Base-by-base conservation (phyloP, 768 basidiomycete species). In the Lentinula raphanica region DNA sequence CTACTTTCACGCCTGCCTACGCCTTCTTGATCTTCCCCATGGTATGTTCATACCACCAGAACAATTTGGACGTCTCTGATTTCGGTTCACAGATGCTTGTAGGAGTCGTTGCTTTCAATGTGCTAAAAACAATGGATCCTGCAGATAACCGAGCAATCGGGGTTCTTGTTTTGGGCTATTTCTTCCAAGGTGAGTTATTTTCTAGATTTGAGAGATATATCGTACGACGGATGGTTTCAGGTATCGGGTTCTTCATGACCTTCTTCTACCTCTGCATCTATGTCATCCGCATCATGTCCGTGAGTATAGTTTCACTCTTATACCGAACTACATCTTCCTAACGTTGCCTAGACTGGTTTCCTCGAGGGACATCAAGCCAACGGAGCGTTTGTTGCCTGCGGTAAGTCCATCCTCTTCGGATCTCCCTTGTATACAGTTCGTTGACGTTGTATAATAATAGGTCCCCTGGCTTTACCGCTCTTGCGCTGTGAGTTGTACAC, bases 231-330 rank as follows among this genome's bases (percentile, higher is more conserved):
- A 42, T 28, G 3, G 13, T 13, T 5, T 25, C n/a, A 75, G 74
- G 76, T 2, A 66, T 78, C 21, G 77, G 78, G 6, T 78, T 76
- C 67, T 79, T 79, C 68, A 74, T 79, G 71, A 78, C 78, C 11
- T 75, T 78, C 64, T 76, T 79, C 62, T 79, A 80, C 58, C 73
- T 80, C 38, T 76, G 76, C 64, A 78, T 79, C 42, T 80, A 79
- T 59, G 69, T 80, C 51, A 73, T 79, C 49, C 70, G 76, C 72
- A 72, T 78, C 17, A 76, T 77, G 64, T 74, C 68, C 49, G 76
- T 77, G 63, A 27, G 68, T 59, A 35, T 45, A 2, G 19, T 40
- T 21, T 1, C 48, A 39, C 17, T 39, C 6, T 36, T 21, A 17
- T 21, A 15, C 5, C 27, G 39, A 17, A 6, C 38, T 48, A 46